These are phyloP conservation scores for Torulaspora globosa DNA, from an alignment of 1,139 yeast genomes.

Conservation along the genomic window DNA sequence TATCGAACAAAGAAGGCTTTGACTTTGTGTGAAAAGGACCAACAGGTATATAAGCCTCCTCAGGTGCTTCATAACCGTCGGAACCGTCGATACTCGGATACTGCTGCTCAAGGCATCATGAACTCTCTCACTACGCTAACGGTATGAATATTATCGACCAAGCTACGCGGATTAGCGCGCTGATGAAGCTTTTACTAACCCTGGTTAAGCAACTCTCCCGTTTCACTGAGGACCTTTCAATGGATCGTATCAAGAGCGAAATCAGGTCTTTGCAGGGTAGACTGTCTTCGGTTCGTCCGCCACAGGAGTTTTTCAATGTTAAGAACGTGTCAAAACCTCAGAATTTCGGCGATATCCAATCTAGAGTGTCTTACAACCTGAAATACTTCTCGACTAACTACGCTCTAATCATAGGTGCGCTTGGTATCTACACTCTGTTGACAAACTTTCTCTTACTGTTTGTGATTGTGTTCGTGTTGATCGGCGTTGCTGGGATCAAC, in stretches of 20 bases:
- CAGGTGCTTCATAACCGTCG: background rate
- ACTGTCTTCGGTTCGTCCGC: conserved; percentile 73
- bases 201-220: conserved; percentile 28
- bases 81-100: background rate
- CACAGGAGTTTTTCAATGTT: conserved; percentile 89
- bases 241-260: conserved; percentile 34
- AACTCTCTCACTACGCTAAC: conserved; percentile 28
- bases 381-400: conserved; percentile 88
- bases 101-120: conserved; percentile 19
- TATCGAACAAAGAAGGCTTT: conserved; percentile 2
- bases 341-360: conserved; percentile 84
- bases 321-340: conserved; percentile 87
- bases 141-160: conserved; percentile 9
- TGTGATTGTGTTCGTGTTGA: conserved; percentile 63
- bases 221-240: conserved; percentile 31
- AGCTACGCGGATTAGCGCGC: no score
- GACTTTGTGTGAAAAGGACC: conserved; percentile 3
- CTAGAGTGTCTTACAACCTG: conserved; percentile 80
- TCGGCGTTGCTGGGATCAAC: conserved; percentile 75
- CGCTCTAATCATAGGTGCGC: conserved; percentile 64
- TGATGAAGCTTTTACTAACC: conserved; percentile 10
- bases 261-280: conserved; percentile 50
- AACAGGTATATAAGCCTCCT: conserved; percentile 1
- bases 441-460: conserved; percentile 81
- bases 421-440: conserved; percentile 66